Percentiles rank a stretch among this genome's conserved stretches.
These are phyloP conservation scores for Coccomyxa sp. DNA, from an alignment of 139 green algal species.

Conservation along the genomic window DNA sequence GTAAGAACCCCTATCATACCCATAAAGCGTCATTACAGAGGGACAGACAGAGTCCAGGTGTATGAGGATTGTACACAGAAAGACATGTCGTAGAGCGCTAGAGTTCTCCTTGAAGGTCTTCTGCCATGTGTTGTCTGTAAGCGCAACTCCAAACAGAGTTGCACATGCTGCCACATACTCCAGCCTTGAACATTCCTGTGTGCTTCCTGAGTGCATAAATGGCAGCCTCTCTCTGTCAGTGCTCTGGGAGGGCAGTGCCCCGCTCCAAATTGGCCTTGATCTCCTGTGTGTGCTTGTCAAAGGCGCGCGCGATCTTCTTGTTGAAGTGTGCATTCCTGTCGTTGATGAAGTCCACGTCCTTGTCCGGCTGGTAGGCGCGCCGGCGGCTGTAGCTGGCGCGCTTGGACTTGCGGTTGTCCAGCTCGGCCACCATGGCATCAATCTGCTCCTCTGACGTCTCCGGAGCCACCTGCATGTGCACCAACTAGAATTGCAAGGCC, in stretches of 20 bases:
- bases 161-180: no score
- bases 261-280: constrained; percentile 90
- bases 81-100: no score
- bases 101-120: no score
- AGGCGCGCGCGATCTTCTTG: constrained; percentile 92
- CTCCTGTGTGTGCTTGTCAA: constrained; percentile 63
- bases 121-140: no score
- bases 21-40: no score
- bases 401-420: constrained; percentile 62
- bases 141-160: no score
- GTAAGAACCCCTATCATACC: no score
- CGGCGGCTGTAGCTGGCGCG: constrained; percentile 68
- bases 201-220: no score
- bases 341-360: constrained; percentile 97
- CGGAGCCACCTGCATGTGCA: not conserved
- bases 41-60: no score
- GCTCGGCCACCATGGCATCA: constrained; percentile 90
- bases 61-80: no score
- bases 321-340: constrained; percentile 96
- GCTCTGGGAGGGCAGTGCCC: constrained; percentile 92
- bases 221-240: constrained; percentile 39
- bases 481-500: not conserved
- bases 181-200: no score
- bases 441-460: constrained; percentile 66
- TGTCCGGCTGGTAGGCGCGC: constrained; percentile 56